Conservation (phyloP, 139 green algal species). For the Picochlorum sp. region DNA sequence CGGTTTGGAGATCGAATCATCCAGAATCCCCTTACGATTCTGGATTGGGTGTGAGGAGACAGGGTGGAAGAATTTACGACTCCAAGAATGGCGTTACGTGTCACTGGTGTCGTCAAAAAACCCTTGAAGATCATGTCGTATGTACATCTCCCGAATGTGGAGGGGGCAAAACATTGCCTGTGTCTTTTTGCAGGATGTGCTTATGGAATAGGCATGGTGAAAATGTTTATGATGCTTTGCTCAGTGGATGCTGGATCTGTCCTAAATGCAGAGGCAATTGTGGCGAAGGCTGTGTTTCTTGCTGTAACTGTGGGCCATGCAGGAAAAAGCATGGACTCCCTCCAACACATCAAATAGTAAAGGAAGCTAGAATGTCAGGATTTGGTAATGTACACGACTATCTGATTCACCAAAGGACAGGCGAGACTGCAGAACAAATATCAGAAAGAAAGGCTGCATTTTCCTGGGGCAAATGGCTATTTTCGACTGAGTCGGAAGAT, state of each 20-base stretch:
- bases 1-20: too few species aligned
- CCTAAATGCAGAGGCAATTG: slow-evolving; percentile 64
- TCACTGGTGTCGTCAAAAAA: slow-evolving; percentile 85
- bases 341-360: slow-evolving; percentile 58
- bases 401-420: slow-evolving; percentile 56
- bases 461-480: slow-evolving; percentile 38
- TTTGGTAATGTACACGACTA: slow-evolving; percentile 80
- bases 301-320: slow-evolving; percentile 81
- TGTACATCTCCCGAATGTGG: slow-evolving; percentile 53
- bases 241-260: slow-evolving; percentile 59
- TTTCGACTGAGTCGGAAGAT: neutral
- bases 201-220: slow-evolving; percentile 72
- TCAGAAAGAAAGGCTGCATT: slow-evolving; percentile 36
- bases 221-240: slow-evolving; percentile 39
- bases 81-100: slow-evolving; percentile 62
- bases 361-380: slow-evolving; percentile 37
- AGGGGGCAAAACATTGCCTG: slow-evolving; percentile 40
- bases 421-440: slow-evolving; percentile 33
- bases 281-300: slow-evolving; percentile 53
- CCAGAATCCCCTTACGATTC: slow-evolving; percentile 32
- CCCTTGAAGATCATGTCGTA: slow-evolving; percentile 60
- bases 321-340: slow-evolving; percentile 58
- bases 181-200: slow-evolving; percentile 68
- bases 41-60: slow-evolving; percentile 54
- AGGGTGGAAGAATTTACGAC: slow-evolving; percentile 69